These are phyloP conservation scores for Penicillium sp. DNA, from an alignment of 2,329 filamentous ascomycete genomes.

Conservation along the genomic window DNA sequence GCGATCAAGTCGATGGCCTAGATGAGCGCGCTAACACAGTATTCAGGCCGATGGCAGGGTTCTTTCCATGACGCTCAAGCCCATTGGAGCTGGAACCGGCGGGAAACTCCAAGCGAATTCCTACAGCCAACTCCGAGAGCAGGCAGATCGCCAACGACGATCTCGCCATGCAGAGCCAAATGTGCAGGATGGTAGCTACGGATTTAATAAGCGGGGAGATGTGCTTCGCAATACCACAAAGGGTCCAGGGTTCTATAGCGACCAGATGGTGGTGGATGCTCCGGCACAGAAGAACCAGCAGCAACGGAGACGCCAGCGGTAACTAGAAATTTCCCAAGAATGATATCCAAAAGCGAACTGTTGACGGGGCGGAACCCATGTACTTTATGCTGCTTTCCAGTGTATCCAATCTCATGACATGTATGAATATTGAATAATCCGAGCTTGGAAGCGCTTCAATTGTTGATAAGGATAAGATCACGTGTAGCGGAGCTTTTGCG, in stretches of 20 bases:
- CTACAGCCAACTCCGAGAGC: slow-evolving; percentile 40
- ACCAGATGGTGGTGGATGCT: slow-evolving; percentile 43
- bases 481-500: slow-evolving; percentile 28
- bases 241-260: slow-evolving; percentile 37
- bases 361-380: not conserved
- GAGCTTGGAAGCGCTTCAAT: not conserved
- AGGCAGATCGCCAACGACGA: slow-evolving; percentile 41
- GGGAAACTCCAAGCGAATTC: slow-evolving; percentile 12
- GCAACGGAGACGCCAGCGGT: slow-evolving; percentile 21
- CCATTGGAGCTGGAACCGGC: slow-evolving; percentile 14
- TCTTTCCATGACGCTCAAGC: slow-evolving; percentile 57
- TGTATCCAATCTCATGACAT: slow-evolving; percentile 19
- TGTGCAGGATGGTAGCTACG: slow-evolving; percentile 37
- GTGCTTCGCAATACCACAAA: slow-evolving; percentile 8
- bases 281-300: slow-evolving; percentile 25
- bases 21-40: slow-evolving; percentile 18
- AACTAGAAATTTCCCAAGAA: not conserved
- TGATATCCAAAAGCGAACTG: not conserved
- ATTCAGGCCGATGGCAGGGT: slow-evolving; percentile 58
- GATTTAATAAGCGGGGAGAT: slow-evolving; percentile 31
- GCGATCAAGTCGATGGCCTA: not conserved
- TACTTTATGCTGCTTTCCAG: not conserved
- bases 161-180: slow-evolving; percentile 26
- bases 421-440: slow-evolving; percentile 17
- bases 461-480: slow-evolving; percentile 22